phyloP scores from a whole-genome alignment of 352 stramenopile genomes.

The Phytophthora palmivora region DNA sequence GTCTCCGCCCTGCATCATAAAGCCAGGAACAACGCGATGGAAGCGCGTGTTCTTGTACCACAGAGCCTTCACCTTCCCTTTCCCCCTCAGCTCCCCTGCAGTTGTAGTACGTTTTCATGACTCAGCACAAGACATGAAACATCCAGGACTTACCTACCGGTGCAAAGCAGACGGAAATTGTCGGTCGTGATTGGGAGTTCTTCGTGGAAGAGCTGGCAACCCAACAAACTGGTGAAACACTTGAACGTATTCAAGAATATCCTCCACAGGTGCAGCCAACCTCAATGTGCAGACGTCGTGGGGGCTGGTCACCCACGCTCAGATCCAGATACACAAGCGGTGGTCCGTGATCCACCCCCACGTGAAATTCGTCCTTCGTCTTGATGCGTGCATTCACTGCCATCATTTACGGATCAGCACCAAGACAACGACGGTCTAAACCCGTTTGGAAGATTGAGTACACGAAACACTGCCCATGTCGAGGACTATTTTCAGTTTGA shows the following conservation, averaged over 20 bases:
- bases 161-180: conserved; percentile 83
- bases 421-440: neutral
- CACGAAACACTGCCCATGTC: conserved; percentile 8
- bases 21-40: conserved; percentile 97
- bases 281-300: conserved; percentile 73
- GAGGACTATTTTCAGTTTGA: conserved; percentile 30
- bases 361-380: conserved; percentile 52
- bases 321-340: conserved; percentile 76
- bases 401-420: conserved; percentile 30
- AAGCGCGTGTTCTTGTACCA: conserved; percentile 96
- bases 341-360: conserved; percentile 43
- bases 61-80: conserved; percentile 67
- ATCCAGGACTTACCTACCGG: conserved; percentile 33
- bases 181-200: conserved; percentile 66
- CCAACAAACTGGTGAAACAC: neutral
- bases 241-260: too few species aligned
- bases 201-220: conserved; percentile 68
- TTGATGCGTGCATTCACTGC: conserved; percentile 54
- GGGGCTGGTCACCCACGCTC: conserved; percentile 52
- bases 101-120: neutral
- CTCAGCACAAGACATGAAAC: conserved; percentile 10
- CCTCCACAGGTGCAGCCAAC: conserved; percentile 19
- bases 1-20: conserved; percentile 97
- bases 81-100: conserved; percentile 59
- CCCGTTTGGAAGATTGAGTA: neutral